Evolutionary conservation across 139 green algal species (phyloP).

Genomic region (Dunaliella primolecta): DNA sequence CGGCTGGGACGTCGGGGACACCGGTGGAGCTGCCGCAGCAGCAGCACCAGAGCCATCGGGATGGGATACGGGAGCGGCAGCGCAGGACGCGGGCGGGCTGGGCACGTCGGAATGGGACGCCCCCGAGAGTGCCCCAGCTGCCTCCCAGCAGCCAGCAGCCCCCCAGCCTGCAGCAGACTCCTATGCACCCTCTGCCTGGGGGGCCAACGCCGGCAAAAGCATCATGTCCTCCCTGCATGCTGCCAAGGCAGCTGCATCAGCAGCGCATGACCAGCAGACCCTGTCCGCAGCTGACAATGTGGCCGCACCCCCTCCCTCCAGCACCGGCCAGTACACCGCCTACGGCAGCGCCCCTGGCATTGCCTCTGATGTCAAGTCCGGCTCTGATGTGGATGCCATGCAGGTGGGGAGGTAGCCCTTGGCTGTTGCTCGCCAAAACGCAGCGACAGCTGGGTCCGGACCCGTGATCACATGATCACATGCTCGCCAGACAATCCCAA

Average conservation of each 20-base stretch:
- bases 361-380: neutral
- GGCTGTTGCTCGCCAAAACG: no score
- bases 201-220: neutral
- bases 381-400: slow-evolving; percentile 6
- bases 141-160: neutral
- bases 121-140: neutral
- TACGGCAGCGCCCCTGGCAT: slow-evolving; percentile 12
- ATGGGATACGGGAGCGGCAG: neutral
- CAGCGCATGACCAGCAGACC: neutral
- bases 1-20: no score
- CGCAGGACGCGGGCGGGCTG: neutral
- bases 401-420: neutral
- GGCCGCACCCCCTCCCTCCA: neutral
- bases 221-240: slow-evolving; percentile 10
- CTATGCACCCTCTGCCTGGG: neutral
- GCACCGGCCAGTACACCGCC: slow-evolving; percentile 1
- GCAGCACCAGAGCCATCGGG: neutral
- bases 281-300: slow-evolving; percentile 11
- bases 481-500: no score
- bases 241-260: neutral
- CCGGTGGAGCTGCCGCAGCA: neutral
- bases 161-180: neutral
- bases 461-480: no score
- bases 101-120: neutral
- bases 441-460: no score